These are phyloP conservation scores for Sabuloglossum arenarium DNA, from an alignment of 495 filamentous ascomycete genomes.

Conservation along the genomic window DNA sequence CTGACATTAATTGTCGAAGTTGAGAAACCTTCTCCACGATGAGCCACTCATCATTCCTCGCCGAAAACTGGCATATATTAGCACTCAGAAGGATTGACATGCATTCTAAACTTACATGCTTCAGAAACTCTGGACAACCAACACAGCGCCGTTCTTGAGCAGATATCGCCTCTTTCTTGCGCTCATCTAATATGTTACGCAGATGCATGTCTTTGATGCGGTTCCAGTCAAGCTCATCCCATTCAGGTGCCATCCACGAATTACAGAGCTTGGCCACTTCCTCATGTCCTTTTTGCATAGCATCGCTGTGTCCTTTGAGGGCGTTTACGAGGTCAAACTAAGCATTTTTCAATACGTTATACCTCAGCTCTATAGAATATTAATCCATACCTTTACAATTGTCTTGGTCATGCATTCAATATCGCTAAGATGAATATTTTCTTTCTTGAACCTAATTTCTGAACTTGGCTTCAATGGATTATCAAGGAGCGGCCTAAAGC, in stretches of 20 bases:
- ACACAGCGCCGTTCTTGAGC: slow-evolving; percentile 36
- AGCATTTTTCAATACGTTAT: slow-evolving; percentile 17
- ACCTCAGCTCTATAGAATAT: slow-evolving; percentile 21
- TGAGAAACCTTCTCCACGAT: slow-evolving; percentile 78
- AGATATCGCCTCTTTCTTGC: slow-evolving; percentile 35
- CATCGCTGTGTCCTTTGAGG: slow-evolving; percentile 15
- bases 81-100: slow-evolving; percentile 5
- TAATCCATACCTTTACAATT: slow-evolving; percentile 33
- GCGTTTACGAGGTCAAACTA: slow-evolving; percentile 15
- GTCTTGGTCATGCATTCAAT: slow-evolving; percentile 66
- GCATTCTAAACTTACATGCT: slow-evolving; percentile 43
- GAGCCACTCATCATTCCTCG: slow-evolving; percentile 87
- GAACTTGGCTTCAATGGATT: slow-evolving; percentile 26
- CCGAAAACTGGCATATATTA: slow-evolving; percentile 39
- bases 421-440: slow-evolving; percentile 46
- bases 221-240: slow-evolving; percentile 73
- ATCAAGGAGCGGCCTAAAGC: slow-evolving; percentile 37
- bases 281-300: slow-evolving; percentile 29
- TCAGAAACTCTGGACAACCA: slow-evolving; percentile 52
- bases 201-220: slow-evolving; percentile 59
- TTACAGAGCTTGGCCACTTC: slow-evolving; percentile 38
- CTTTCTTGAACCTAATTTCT: slow-evolving; percentile 40
- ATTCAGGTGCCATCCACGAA: slow-evolving; percentile 49
- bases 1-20: slow-evolving; percentile 70
- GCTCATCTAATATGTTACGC: slow-evolving; percentile 48